Base-by-base conservation (phyloP, 2,329 filamentous ascomycete species). In the Trichophyton simii region DNA sequence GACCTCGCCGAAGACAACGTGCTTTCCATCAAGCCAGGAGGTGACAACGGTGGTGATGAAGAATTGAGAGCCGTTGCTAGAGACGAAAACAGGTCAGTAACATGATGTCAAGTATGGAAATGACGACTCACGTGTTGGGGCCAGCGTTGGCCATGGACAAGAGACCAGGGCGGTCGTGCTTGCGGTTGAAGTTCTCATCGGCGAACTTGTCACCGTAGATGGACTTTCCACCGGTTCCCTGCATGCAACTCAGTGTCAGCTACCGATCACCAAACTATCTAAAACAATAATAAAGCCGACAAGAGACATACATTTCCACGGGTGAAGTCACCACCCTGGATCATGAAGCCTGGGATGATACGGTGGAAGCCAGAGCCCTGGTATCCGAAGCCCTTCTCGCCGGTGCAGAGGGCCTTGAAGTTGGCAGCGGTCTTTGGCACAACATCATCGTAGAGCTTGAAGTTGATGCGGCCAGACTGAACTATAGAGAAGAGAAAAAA, bases 61-160 rank as follows among this genome's bases (percentile, higher is more conserved):
- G 80, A 87, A 87, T 75, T 87, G 85, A 63, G 84, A 87, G 72
- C 85, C 85, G 77, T 87, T 87, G 76, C 82, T 82, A 68, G 22
- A 8, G 55, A 7, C 6, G 28, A 31, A 5, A 31, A 31, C 28
- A 6, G 6, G 28, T 31, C 28, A 31, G 28, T 31, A 31, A 31
- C 28, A 6, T 31, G 5, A 31, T 31, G 1, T 6, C 28, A 31
- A 31, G 6, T 7, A 31, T 31, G 28, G 28, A 34, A 34, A 57
- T 8, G 34, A 7, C 44, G 46, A 74, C 81, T 72, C 78, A 84
- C 82, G 92, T 97, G 87, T 97, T 95, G 73, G 88, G 87, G 69
- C 91, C 91, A 70, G 91, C 88, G 79, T 96, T 96, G 76, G 91
- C 91, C 91, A 96, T 96, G 78, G 91, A 95, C 68, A 96, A 83